Evolutionary conservation across 108 stramenopile species (phyloP).

Genomic region (Bacterosira constricta): DNA sequence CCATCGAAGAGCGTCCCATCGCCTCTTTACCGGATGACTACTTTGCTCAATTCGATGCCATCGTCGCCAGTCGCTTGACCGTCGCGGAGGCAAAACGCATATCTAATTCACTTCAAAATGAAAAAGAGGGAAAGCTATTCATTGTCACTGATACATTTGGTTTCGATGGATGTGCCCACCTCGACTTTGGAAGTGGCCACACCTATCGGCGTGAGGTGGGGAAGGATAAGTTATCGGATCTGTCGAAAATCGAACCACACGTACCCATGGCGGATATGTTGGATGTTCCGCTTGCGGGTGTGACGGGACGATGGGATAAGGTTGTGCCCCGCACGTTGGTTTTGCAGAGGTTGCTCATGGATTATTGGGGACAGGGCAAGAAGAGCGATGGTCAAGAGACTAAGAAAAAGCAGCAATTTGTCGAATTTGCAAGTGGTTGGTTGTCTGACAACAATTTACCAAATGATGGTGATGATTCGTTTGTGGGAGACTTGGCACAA

Average conservation of each 20-base stretch:
- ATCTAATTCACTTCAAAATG: conserved; percentile 22
- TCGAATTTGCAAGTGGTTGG: conserved; percentile 38
- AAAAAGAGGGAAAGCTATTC: conserved; percentile 37
- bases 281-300: conserved; percentile 45
- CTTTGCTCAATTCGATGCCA: conserved; percentile 77
- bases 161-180: conserved; percentile 68
- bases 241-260: conserved; percentile 49
- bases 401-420: conserved; percentile 25
- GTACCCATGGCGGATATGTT: conserved; percentile 66
- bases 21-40: conserved; percentile 61
- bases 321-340: conserved; percentile 63
- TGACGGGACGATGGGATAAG: conserved; percentile 77
- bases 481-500: conserved; percentile 19
- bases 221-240: conserved; percentile 77
- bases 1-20: conserved; percentile 58
- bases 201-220: conserved; percentile 78
- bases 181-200: conserved; percentile 79
- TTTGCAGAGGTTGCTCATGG: conserved; percentile 70
- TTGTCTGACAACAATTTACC: conserved; percentile 32
- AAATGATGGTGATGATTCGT: background rate
- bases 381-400: background rate
- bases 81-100: conserved; percentile 67
- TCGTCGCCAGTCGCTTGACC: conserved; percentile 77
- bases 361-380: conserved; percentile 62
- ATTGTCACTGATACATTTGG: conserved; percentile 84